These are phyloP conservation scores for Colletotrichum endophyticum DNA, from an alignment of 2,329 filamentous ascomycete genomes.

Conservation along the genomic window DNA sequence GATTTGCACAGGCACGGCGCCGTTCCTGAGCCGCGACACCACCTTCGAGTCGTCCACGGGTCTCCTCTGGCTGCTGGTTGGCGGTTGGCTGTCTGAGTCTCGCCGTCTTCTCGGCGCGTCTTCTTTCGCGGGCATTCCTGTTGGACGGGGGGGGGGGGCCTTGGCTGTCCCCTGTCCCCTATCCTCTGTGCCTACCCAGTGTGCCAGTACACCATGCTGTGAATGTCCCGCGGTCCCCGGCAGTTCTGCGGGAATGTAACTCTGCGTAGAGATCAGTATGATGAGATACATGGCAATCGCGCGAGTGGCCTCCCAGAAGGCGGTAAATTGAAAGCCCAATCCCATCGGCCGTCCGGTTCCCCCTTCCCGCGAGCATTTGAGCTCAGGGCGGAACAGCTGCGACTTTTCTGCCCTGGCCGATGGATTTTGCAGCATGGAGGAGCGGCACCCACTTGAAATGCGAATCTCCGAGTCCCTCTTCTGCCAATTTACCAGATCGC, in stretches of 20 bases:
- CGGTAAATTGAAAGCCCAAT: neutral
- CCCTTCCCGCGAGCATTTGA: neutral
- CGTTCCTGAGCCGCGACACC: constrained; percentile 17
- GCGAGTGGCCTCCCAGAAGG: neutral
- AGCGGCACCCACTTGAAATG: neutral
- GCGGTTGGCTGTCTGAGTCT: neutral
- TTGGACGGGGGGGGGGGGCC: neutral
- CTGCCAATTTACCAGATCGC: constrained; percentile 6
- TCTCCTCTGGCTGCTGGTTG: neutral
- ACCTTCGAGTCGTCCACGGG: neutral
- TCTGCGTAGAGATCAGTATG: neutral
- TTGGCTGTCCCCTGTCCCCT: neutral
- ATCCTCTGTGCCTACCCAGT: neutral
- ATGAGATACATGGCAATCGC: neutral
- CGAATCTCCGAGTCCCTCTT: neutral
- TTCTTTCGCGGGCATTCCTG: constrained; percentile 1
- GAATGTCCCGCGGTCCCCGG: neutral
- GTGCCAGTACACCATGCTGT: neutral
- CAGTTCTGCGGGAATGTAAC: neutral
- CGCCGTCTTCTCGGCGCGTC: neutral
- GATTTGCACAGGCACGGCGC: neutral
- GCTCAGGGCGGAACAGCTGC: neutral
- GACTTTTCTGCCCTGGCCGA: neutral
- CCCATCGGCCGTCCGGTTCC: neutral
- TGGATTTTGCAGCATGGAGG: neutral